Evolutionary conservation across 2,329 filamentous ascomycete species (phyloP).

Genomic region (Verticillium alfalfae): DNA sequence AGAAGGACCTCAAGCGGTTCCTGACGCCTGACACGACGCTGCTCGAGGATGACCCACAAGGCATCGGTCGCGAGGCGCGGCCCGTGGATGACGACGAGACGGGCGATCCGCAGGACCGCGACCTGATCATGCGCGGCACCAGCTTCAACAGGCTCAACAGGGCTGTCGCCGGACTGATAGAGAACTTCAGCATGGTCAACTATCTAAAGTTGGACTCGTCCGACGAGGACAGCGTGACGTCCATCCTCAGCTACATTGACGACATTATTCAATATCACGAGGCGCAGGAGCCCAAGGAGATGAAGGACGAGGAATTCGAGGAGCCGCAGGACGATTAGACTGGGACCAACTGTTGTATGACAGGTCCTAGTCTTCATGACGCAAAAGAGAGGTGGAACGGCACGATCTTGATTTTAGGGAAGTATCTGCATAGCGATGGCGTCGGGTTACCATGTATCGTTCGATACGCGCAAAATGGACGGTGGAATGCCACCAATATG

Average conservation of each 20-base stretch:
- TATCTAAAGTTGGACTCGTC: slow-evolving; percentile 87
- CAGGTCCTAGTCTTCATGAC: background rate
- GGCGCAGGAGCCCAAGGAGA: slow-evolving; percentile 84
- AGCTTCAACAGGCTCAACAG: slow-evolving; percentile 80
- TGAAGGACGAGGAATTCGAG: slow-evolving; percentile 51
- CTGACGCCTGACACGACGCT: slow-evolving; percentile 79
- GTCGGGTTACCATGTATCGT: slow-evolving; percentile 14
- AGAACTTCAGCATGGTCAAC: slow-evolving; percentile 97
- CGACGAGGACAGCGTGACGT: slow-evolving; percentile 84
- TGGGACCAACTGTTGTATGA: slow-evolving; percentile 6
- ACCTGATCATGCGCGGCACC: slow-evolving; percentile 70
- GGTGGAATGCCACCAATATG: background rate
- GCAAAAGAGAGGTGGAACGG: slow-evolving; percentile 1
- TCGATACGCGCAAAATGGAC: background rate
- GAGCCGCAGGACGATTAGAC: slow-evolving; percentile 16
- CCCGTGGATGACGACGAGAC: slow-evolving; percentile 42
- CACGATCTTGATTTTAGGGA: background rate
- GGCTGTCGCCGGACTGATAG: slow-evolving; percentile 85
- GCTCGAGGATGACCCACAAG: slow-evolving; percentile 63
- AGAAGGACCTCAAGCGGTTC: slow-evolving; percentile 85
- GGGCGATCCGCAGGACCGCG: slow-evolving; percentile 58
- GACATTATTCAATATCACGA: slow-evolving; percentile 92
- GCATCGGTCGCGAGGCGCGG: slow-evolving; percentile 36
- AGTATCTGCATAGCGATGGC: slow-evolving; percentile 36
- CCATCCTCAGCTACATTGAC: slow-evolving; percentile 85